Evolutionary conservation across 176 grass and related monocot genomes (phyloP), one percentile per base, ranked within the genome.

Genomic region (Juncus effusus): DNA sequence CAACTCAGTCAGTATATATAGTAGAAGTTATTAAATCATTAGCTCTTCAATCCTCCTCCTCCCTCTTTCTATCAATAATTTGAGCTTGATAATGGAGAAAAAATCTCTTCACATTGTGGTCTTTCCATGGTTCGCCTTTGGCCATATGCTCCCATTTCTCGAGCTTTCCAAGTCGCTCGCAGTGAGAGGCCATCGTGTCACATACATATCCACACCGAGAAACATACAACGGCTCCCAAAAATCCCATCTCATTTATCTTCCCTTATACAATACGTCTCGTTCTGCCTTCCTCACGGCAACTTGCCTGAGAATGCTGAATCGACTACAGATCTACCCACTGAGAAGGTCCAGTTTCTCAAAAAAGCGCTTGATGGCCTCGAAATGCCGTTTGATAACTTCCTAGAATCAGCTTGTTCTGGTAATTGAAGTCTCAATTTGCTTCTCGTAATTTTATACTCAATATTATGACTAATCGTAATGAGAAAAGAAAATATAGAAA

Each of bases 101-200:
- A 28, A 28, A 28, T 40, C 67, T 7, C 15, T 72, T 64, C 65
- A 51, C 65, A 15, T 82, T 51, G 73, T 82, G 40, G 49, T 77
- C 56, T 70, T 57, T 60, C 79, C 79, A 4, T 77, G 64, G 64
- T 74, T 77, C 4, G 79, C 79, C 3, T 72, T 82, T 36, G 79
- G 79, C 14, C 73, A 82, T 60, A 61, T 79, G 10, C 60, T 78
- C 4, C 76, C 76, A 3, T 58, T 60, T 59, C 68, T 74, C 7
- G 64, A 67, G 76, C 77, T 84, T 38, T 54, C 73, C 57, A 59
- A 74, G 50, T 67, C 56, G 9, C 37, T 80, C 6, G 80, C 80
- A 0, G 3, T 40, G 12, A 56, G 65, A 2, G 70, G 80, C 60
- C 74, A 83, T 70, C 69, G 63, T 10, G 62, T 84, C 12, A 51